Percentiles rank a stretch among this genome's conserved stretches.
These are phyloP conservation scores for Populus pruinosa DNA, from an alignment of 345 rosid species.

Conservation along the genomic window DNA sequence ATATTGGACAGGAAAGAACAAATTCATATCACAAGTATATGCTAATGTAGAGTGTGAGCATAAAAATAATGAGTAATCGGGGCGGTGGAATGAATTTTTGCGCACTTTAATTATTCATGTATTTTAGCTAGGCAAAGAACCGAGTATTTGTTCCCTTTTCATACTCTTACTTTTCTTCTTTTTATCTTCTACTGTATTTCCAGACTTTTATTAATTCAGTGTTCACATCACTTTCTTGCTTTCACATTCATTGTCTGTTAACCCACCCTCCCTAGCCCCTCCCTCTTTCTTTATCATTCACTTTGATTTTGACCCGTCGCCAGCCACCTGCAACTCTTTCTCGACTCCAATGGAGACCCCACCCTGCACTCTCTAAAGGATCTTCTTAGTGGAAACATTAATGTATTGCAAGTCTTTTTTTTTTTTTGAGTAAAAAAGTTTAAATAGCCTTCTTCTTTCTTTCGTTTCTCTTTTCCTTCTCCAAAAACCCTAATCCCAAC, in stretches of 20 bases:
- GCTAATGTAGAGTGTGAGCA: background rate
- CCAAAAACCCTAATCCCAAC: constrained; percentile 42
- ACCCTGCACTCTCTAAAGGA: constrained; percentile 40
- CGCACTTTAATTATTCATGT: background rate
- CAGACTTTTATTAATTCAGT: background rate
- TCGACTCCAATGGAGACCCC: constrained; percentile 49
- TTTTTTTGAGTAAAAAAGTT: constrained; percentile 20
- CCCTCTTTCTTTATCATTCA: constrained; percentile 34
- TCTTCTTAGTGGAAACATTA: constrained; percentile 41
- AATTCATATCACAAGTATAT: background rate
- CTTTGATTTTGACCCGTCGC: constrained; percentile 86
- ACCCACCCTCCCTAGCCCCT: constrained; percentile 16
- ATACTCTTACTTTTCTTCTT: background rate
- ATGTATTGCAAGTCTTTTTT: constrained; percentile 6
- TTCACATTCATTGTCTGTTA: constrained; percentile 10
- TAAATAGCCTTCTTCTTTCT: constrained; percentile 28
- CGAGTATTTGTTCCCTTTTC: background rate
- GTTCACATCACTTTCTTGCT: constrained; percentile 11
- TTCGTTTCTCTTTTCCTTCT: constrained; percentile 17
- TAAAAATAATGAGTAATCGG: background rate
- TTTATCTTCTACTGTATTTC: background rate
- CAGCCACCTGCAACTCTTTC: constrained; percentile 65
- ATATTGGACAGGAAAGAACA: background rate
- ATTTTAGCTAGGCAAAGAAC: background rate
- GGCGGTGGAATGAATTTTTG: constrained; percentile 15